Percentiles rank a stretch among this genome's conserved stretches.
Conservation (phyloP, 768 basidiomycete species). For the Trametes maxima region DNA sequence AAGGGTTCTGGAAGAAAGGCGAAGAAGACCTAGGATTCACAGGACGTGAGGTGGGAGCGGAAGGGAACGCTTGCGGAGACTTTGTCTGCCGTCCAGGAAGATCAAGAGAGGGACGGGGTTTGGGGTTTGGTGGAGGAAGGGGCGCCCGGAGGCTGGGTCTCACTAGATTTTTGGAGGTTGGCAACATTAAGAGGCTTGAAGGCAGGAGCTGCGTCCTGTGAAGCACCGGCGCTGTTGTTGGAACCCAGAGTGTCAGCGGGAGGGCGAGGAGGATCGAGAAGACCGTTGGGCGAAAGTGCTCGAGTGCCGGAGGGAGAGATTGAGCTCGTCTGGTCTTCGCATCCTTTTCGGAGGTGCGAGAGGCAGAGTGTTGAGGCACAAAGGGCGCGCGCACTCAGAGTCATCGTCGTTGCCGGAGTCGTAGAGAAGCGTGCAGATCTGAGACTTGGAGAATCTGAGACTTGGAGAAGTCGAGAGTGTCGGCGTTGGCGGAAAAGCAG, state of each 20-base stretch:
- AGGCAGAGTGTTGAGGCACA: conserved; percentile 25
- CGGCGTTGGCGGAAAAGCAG: neutral
- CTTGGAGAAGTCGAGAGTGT: neutral
- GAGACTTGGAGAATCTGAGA: too few species aligned
- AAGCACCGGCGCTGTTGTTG: neutral
- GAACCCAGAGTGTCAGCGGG: neutral
- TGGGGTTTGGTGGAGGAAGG: neutral
- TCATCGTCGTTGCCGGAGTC: conserved; percentile 20
- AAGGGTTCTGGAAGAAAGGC: conserved; percentile 21
- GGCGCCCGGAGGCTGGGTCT: neutral
- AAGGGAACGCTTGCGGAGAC: conserved; percentile 14
- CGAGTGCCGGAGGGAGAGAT: conserved; percentile 9
- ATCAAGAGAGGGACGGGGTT: conserved; percentile 22
- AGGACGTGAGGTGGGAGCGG: conserved; percentile 9
- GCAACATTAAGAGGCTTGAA: conserved; percentile 33
- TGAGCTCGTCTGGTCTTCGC: neutral
- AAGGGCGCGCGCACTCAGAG: conserved; percentile 32
- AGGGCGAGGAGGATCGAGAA: conserved; percentile 12
- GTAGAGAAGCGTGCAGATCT: neutral
- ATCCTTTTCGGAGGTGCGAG: neutral
- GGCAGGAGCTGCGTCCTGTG: neutral
- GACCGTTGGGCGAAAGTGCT: conserved; percentile 24
- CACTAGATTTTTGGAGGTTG: conserved; percentile 20
- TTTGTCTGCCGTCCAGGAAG: conserved; percentile 5
- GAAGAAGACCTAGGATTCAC: conserved; percentile 22